Evolutionary conservation across 345 rosid species (phyloP).

Genomic region (Geranium rotundifolium): DNA sequence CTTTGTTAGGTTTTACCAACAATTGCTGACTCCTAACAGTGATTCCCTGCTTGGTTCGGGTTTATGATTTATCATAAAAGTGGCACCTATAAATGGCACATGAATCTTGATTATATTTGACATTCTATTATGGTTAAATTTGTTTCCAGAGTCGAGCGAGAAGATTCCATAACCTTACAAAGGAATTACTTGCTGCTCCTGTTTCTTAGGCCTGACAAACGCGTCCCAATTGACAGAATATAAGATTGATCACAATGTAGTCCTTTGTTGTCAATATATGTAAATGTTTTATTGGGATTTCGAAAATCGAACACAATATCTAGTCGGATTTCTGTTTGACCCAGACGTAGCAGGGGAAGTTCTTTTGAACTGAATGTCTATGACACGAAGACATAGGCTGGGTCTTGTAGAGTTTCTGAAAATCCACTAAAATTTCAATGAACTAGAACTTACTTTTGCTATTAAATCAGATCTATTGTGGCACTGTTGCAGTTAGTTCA

Average conservation of each 20-base stretch:
- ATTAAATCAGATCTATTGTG: background rate
- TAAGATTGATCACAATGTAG: too few species aligned
- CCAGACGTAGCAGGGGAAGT: background rate
- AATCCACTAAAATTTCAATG: background rate
- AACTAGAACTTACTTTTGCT: background rate
- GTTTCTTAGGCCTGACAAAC: too few species aligned
- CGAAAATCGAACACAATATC: background rate
- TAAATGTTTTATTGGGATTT: background rate
- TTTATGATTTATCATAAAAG: background rate
- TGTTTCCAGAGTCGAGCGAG: too few species aligned
- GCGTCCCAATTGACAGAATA: too few species aligned
- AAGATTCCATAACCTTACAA: too few species aligned
- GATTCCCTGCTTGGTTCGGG: too few species aligned
- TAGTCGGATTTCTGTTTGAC: background rate
- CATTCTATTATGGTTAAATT: too few species aligned
- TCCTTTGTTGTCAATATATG: too few species aligned
- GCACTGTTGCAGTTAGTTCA: background rate
- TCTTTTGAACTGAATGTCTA: background rate
- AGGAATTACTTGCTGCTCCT: too few species aligned
- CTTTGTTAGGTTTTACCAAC: too few species aligned
- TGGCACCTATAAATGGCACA: background rate
- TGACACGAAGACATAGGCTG: background rate
- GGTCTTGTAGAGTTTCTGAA: background rate
- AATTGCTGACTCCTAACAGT: too few species aligned
- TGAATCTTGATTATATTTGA: background rate